Base-by-base conservation (phyloP, 2,329 filamentous ascomycete species). In the Aureobasidium musti region DNA sequence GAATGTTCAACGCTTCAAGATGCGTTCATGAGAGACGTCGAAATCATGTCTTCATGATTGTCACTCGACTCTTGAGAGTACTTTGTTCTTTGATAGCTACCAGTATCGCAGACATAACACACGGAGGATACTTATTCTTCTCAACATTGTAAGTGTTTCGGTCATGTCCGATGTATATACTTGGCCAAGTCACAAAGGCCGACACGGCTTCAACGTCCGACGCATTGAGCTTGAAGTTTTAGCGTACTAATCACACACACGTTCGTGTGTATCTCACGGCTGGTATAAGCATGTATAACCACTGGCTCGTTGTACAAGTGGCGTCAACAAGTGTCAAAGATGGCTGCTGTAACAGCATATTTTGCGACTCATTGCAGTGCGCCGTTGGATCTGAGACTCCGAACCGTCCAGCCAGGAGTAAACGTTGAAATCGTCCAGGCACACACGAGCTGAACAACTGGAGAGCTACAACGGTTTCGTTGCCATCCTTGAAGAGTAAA, bases 381-480 rank as follows among this genome's bases (percentile, higher is more conserved):
- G 21, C 59, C 59, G 30, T 39, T 63, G 10, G 19, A 30, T n/a
- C 45, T 23, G 45, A 63, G 41, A 61, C 57, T 49, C 19, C 43
- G 43, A 49, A 61, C 41, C 21, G 59, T 47, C 47, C 59, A 47
- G 47, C 59, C 59, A 63, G 59, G 47, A 63, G 59, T 26, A 52
- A 52, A 35, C 59, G 59, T 63, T 63, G 23, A 2, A 41, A 30
- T 63, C 33, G 59, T 41, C 45, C 45, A 63, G 59, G 5, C 23
- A 35, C 21, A 61, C 41, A 61, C 41, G 57, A 61, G 57, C 57
- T 61, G 57, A 61, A 60, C 56, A 63, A 39, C 43, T 63, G 47
- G 59, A 63, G 59, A 49, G 45, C 5, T 21, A 35, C 30, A 63
- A 63, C 59, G 59, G 45, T 52, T 61, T 47, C 28, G 57, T 49